Evolutionary conservation across 2,329 filamentous ascomycete genomes (phyloP), one percentile per base, ranked within the genome.

Genomic region (Didymella keratinophila): DNA sequence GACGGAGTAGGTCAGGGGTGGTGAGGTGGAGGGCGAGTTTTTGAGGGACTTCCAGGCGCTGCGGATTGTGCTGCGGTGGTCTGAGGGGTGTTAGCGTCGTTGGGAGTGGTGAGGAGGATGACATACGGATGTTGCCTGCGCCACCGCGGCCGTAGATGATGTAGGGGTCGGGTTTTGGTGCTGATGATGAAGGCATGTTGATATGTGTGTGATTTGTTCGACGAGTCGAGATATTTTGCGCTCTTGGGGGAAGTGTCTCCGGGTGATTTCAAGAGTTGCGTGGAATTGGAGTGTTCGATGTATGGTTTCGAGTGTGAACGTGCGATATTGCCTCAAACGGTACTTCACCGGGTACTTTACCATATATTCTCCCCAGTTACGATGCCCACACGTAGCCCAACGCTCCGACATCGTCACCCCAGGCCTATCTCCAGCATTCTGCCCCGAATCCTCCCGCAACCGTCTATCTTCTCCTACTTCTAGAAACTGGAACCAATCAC

Each of bases 141-240:
- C 57, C 57, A 42, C 57, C 57, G 47, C 57, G 57, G 8, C 57
- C 57, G 28, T 60, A 60, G n/a, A 56, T 48, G 52, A 60, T 60
- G 52, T 60, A 60, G 11, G 57, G 57, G 36, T 60, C 57, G 3
- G 50, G 34, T 41, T 60, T 60, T 30, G 57, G 57, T 28, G 25
- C 43, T 39, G 52, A 47, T 18, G 51, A 55, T 12, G 50, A 52
- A 39, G 51, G 57, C 57, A 60, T 60, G 12, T 11, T 59, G 52
- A 16, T 41, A 9, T 36, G 6, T 20, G 16, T 52, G n/a, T 37
- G 23, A 12, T 46, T 39, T 30, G 16, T 20, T 18, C 18, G 34
- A 21, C 18, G n/a, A n/a, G 16, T 36, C 32, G 32, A 36, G 6
- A 8, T 36, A 25, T 3, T 25, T 25, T 7, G n/a, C n/a, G n/a